Conservation (phyloP, 805 yeast species). For the Monosporozyma solicola region DNA sequence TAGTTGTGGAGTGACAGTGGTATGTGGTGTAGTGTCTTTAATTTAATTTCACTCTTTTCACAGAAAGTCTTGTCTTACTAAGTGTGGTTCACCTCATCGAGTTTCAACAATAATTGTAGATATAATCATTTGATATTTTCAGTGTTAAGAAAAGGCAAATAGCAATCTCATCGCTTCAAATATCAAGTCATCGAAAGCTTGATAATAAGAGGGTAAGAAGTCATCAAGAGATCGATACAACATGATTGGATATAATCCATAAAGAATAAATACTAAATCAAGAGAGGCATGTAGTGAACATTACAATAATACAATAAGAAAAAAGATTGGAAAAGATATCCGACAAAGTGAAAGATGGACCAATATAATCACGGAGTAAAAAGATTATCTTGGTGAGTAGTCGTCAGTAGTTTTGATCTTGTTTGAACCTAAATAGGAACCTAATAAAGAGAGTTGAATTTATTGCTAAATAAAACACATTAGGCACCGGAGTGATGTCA, state of each 20-base stretch:
- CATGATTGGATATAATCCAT: no score
- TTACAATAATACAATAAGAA: not conserved
- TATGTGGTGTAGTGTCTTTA: not conserved
- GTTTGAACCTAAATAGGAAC: conserved; percentile 78
- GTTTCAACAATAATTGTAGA: not conserved
- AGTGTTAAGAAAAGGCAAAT: not conserved
- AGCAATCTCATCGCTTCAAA: not conserved
- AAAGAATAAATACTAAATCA: not conserved
- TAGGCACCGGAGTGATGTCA: conserved; percentile 16
- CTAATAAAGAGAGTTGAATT: conserved; percentile 6
- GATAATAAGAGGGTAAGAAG: no score
- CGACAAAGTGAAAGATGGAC: conserved; percentile 52
- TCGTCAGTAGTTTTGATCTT: conserved; percentile 43
- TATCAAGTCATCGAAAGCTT: not conserved
- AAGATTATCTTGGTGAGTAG: conserved; percentile 62
- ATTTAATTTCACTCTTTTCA: not conserved
- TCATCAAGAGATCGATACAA: no score
- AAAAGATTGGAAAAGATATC: conserved; percentile 4
- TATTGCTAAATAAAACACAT: conserved; percentile 3
- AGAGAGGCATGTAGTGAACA: not conserved
- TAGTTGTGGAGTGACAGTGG: not conserved
- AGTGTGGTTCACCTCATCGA: not conserved
- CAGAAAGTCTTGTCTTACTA: not conserved
- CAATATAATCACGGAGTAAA: conserved; percentile 38
- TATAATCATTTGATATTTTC: not conserved